Conservation (phyloP, 176 grass and related monocot species). For the Avena eriantha region DNA sequence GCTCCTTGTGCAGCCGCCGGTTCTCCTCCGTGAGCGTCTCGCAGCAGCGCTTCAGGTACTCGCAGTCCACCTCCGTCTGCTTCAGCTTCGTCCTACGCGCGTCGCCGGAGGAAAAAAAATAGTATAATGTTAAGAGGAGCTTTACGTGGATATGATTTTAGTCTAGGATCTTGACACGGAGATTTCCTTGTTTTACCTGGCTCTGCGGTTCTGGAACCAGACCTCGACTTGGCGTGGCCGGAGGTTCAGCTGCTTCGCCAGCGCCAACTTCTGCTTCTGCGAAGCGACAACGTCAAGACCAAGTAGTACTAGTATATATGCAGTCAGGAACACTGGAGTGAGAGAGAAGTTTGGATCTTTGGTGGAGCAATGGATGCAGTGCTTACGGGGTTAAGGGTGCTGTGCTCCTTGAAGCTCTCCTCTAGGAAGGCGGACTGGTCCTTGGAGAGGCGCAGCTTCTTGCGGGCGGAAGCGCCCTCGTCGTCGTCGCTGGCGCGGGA, state of each 20-base stretch:
- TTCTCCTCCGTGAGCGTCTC: constrained; percentile 54
- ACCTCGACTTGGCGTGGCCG: constrained; percentile 61
- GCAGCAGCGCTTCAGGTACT: constrained; percentile 55
- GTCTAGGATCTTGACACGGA: not conserved
- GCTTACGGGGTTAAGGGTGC: constrained; percentile 51
- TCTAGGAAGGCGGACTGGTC: constrained; percentile 83
- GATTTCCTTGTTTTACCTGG: constrained; percentile 32
- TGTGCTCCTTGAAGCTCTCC: constrained; percentile 82
- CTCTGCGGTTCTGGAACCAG: constrained; percentile 69
- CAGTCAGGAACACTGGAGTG: not conserved
- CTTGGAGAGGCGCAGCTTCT: constrained; percentile 81
- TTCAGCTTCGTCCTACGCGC: constrained; percentile 63
- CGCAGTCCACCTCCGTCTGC: constrained; percentile 64
- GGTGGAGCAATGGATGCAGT: not conserved
- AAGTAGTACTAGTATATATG: not conserved
- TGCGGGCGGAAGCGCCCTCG: constrained; percentile 62
- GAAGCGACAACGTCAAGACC: not conserved
- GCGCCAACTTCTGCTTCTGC: constrained; percentile 49
- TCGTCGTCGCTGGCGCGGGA: constrained; percentile 69
- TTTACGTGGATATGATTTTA: not conserved
- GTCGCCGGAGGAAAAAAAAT: not conserved
- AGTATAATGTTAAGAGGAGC: not conserved
- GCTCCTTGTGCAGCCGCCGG: constrained; percentile 46
- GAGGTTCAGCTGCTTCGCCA: constrained; percentile 47
- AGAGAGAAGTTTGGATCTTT: not conserved